Conservation (phyloP, 2,329 filamentous ascomycete species). For the Arthrobotrys musiformis region DNA sequence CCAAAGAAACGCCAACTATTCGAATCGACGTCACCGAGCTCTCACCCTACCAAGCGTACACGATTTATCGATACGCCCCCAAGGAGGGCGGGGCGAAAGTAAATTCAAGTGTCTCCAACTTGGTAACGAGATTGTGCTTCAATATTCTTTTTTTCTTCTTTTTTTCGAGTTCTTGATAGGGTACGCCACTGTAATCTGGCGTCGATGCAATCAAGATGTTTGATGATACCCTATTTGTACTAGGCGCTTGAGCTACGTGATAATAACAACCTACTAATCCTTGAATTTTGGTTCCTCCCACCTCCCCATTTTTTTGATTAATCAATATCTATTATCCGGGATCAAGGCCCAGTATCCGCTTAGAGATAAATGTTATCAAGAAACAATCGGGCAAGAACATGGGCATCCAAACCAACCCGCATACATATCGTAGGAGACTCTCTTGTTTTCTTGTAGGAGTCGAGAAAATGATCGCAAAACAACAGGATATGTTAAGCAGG, state of each 20-base stretch:
- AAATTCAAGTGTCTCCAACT: neutral
- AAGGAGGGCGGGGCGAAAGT: slow-evolving; percentile 17
- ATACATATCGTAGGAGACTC: neutral
- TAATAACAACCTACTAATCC: neutral
- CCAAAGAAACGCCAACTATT: slow-evolving; percentile 32
- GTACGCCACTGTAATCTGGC: neutral
- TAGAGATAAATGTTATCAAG: neutral
- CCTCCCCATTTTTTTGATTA: neutral
- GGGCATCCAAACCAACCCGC: neutral
- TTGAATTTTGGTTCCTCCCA: neutral
- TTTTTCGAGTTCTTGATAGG: neutral
- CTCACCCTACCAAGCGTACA: slow-evolving; percentile 37
- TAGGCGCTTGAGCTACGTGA: neutral
- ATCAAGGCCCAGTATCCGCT: neutral
- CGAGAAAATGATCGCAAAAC: neutral
- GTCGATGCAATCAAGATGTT: neutral
- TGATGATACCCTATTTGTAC: slow-evolving; percentile 7
- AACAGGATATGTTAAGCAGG: neutral
- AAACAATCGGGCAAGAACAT: neutral
- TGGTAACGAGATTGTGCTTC: too few relatives aligned
- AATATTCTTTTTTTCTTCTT: neutral
- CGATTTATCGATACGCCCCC: slow-evolving; percentile 34
- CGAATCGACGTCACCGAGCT: slow-evolving; percentile 23
- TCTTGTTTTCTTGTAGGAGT: neutral
- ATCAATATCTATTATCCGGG: slow-evolving; percentile 2